Base-by-base conservation (phyloP, 1,284 basidiomycete genomes). In the Moesziomyces globuligerus region DNA sequence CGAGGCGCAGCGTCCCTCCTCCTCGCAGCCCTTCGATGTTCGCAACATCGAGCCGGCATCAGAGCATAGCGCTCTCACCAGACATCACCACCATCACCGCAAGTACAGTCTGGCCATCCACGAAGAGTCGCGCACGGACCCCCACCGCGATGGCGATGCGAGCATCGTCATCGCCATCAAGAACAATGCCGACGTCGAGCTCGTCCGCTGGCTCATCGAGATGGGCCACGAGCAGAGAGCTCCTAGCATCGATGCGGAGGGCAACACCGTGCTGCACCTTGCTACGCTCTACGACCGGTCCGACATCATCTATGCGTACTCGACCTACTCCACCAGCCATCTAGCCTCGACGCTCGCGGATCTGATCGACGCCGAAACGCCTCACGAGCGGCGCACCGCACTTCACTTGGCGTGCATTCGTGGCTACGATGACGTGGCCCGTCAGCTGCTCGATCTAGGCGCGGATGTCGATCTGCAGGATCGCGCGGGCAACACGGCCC, bases 391-490 rank as follows among this genome's bases (percentile, higher is more conserved):
- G 20, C 93, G 90, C 83, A 96, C 94, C 0, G 90, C 94, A 1
- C 85, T 97, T 7, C 94, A 97, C 83, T 86, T 91, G 52, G 92
- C 93, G 2, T 89, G 93, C 44, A 85, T 93, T 71, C 91, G 90
- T 62, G 94, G 94, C 38, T 93, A 94, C 72, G 90, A 93, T 74
- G 90, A 91, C 50, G 89, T 95, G 59, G 91, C 92, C 55, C 76
- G 93, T 90, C 91, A 93, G 87, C 85, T 97, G 38, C 90, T 91
- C 78, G 92, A 94, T 81, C 83, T 92, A 18, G 92, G 90, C 3
- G 93, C 93, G 15, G 93, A 96, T 83, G 86, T 90, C 58, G 90
- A 95, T 83, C 84, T 95, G 48, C 86, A 92, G 9, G 94, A 97
- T 84, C 88, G 92, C 56, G 88, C 91, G 82, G 94, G 94, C 28